Base-by-base conservation (phyloP, 2,329 filamentous ascomycete genomes). In the Xylariaceae sp. region DNA sequence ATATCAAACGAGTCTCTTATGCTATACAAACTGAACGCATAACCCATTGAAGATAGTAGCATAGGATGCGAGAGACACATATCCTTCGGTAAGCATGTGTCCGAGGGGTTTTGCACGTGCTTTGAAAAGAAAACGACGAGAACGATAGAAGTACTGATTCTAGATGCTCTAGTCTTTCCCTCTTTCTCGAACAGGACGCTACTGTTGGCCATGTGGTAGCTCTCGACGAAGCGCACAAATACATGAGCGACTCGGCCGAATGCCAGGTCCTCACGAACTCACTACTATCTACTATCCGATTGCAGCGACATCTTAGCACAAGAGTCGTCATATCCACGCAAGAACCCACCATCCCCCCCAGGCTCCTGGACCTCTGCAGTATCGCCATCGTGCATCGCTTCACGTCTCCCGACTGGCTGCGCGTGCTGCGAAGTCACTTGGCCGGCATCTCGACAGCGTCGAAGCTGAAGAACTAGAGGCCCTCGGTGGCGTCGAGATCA, bases 181-280 rank as follows among this genome's bases (percentile, higher is more conserved):
- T 90, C 0, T 91, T 91, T 65, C 71, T 91, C 0, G 82, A 88
- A 56, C 77, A 84, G 44, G 72, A 79, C 0, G 70, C 69, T 0
- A 67, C n/a, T n/a, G n/a, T 79, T 0, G 85, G 87, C 0, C 80
- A 85, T 4, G 77, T 92, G 33, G 73, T 93, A 12, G 88, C 88
- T 0, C 76, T 93, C 0, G 90, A 94, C 60, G 89, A 94, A 68
- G 90, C 90, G 0, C 90, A 95, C 69, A 92, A 92, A 74, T 91
- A 87, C 68, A 86, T 91, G 81, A 82, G 79, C 11, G 75, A 78
- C 0, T 81, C 81, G 0, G 70, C 78, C 0, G 85, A 87, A 36
- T 82, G 83, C 1, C 69, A 75, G 2, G 75, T 75, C 0, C 78
- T 93, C 23, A 92, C 88, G 0, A 78, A 88, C 5, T 78, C 78